These are phyloP conservation scores for Metarhizium sp. DNA, from an alignment of 2,329 filamentous ascomycete species.

Conservation along the genomic window DNA sequence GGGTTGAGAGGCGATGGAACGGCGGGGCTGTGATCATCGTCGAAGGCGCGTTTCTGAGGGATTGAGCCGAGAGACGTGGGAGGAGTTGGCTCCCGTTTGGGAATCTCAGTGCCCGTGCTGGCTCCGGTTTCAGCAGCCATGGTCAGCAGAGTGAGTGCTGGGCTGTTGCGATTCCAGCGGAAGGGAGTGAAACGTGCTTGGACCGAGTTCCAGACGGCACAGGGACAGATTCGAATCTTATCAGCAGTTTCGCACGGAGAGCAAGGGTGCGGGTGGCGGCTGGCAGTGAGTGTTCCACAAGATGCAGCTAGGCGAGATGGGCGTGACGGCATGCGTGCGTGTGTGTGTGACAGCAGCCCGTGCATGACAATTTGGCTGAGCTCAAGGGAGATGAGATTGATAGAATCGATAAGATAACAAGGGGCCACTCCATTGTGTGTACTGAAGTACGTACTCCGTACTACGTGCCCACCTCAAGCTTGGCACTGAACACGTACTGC, in stretches of 20 bases:
- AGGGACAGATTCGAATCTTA: no score
- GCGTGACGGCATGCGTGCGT: neutral
- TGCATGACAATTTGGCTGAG: neutral
- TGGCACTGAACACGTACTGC: no score
- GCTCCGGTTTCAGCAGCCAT: slow-evolving; percentile 13
- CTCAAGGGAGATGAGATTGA: slow-evolving; percentile 4
- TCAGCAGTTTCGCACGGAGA: no score
- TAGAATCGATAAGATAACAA: slow-evolving; percentile 7
- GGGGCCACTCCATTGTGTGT: neutral
- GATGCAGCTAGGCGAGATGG: neutral
- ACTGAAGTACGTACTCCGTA: no score
- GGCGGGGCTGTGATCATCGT: slow-evolving; percentile 61
- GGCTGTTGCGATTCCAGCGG: neutral
- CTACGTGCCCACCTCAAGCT: no score
- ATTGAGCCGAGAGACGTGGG: slow-evolving; percentile 35
- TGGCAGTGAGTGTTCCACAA: neutral
- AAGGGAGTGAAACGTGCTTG: neutral
- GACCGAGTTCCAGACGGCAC: neutral
- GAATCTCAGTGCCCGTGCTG: slow-evolving; percentile 26
- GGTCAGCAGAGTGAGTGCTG: neutral
- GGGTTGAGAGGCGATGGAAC: slow-evolving; percentile 69
- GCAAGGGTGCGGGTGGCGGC: no score
- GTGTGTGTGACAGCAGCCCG: neutral
- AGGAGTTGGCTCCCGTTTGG: slow-evolving; percentile 32
- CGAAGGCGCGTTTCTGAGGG: slow-evolving; percentile 56